phyloP scores from a whole-genome alignment of 345 rosid species.

The Murraya paniculata region DNA sequence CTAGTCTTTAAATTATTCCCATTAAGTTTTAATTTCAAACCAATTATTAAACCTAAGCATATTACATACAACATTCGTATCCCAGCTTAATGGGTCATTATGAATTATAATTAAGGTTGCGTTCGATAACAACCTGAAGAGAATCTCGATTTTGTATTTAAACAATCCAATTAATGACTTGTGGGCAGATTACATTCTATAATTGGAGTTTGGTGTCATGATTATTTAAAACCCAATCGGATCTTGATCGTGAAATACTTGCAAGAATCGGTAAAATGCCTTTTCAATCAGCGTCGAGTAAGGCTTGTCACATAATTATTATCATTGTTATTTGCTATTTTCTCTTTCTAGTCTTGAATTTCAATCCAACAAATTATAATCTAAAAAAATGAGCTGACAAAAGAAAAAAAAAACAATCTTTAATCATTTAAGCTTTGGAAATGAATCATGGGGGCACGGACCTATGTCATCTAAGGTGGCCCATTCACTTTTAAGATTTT shows the following conservation, averaged over 20 bases:
- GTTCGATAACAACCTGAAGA: background rate
- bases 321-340: background rate
- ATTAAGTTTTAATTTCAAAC: too few relatives aligned
- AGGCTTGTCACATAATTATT: background rate
- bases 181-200: background rate
- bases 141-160: background rate
- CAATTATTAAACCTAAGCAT: too few relatives aligned
- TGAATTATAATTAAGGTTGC: too few relatives aligned
- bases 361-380: background rate
- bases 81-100: too few relatives aligned
- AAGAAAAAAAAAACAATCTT: background rate
- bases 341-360: background rate
- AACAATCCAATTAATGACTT: background rate
- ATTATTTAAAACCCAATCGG: background rate
- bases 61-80: too few relatives aligned
- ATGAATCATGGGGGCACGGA: background rate
- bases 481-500: background rate
- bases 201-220: background rate
- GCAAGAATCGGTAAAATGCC: constrained; percentile 1
- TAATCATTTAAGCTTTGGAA: background rate
- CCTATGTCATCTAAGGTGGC: background rate
- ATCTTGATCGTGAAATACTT: constrained; percentile 2
- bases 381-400: background rate
- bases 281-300: background rate
- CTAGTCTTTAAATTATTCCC: too few relatives aligned